Conservation (phyloP, 2,329 filamentous ascomycete genomes). For the Fusarium multiceps region DNA sequence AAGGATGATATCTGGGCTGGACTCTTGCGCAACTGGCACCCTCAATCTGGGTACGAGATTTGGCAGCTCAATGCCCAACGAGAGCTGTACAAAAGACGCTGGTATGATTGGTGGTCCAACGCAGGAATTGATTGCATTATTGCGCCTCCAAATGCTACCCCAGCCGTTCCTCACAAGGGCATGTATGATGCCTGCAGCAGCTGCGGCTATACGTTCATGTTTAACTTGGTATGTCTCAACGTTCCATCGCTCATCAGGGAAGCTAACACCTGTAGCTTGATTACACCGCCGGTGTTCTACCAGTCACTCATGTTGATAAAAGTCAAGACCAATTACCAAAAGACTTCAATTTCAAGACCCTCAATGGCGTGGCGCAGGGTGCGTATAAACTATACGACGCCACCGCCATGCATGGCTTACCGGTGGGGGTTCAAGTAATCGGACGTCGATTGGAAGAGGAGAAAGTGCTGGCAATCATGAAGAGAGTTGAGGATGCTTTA, state of each 20-base stretch:
- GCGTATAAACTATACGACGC: slow-evolving; percentile 91
- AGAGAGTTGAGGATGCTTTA: slow-evolving; percentile 79
- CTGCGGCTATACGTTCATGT: slow-evolving; percentile 94
- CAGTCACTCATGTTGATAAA: slow-evolving; percentile 85
- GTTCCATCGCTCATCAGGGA: not conserved
- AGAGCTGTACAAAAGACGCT: slow-evolving; percentile 80
- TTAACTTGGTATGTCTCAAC: slow-evolving; percentile 75
- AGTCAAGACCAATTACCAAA: slow-evolving; percentile 72
- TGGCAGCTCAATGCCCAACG: slow-evolving; percentile 83
- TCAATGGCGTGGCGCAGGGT: slow-evolving; percentile 83
- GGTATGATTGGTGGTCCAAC: slow-evolving; percentile 87
- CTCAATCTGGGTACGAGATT: slow-evolving; percentile 80
- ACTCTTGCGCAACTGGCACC: slow-evolving; percentile 77
- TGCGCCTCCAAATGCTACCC: slow-evolving; percentile 88
- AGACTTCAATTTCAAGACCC: slow-evolving; percentile 68
- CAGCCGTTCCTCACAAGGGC: slow-evolving; percentile 85
- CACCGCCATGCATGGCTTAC: slow-evolving; percentile 84
- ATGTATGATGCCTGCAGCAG: slow-evolving; percentile 88
- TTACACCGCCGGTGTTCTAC: slow-evolving; percentile 84
- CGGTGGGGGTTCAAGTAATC: slow-evolving; percentile 86
- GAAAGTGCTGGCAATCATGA: slow-evolving; percentile 86
- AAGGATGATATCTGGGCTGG: slow-evolving; percentile 82
- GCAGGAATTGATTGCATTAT: slow-evolving; percentile 81
- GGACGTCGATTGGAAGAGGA: slow-evolving; percentile 85
- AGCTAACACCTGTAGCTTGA: slow-evolving; percentile 69